Conservation (phyloP, 2,329 filamentous ascomycete genomes). For the Monosporascus sp. region DNA sequence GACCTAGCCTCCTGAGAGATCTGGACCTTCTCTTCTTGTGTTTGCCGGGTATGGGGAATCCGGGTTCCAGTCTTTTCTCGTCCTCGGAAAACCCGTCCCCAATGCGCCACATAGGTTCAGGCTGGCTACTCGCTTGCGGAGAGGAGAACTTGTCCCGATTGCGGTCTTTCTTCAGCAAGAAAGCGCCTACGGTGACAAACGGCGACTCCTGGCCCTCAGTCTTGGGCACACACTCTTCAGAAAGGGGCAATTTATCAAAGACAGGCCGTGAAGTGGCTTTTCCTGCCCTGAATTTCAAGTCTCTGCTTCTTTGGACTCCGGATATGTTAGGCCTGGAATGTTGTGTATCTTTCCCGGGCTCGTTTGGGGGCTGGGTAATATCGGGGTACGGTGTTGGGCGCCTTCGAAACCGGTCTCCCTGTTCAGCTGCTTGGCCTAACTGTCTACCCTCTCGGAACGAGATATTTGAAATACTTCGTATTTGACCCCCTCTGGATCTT, state of each 20-base stretch:
- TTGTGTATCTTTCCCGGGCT: neutral
- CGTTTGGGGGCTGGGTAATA: neutral
- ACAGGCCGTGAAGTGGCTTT: neutral
- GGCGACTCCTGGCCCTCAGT: neutral
- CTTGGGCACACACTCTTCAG: neutral
- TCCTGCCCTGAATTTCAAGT: neutral
- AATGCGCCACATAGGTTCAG: constrained; percentile 15
- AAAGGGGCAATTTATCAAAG: neutral
- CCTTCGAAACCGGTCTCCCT: constrained; percentile 6
- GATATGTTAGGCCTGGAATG: no score
- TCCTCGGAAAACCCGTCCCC: constrained; percentile 27
- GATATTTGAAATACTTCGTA: no score
- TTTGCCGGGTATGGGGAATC: constrained; percentile 14
- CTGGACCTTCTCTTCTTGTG: constrained; percentile 17
- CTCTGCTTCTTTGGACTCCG: neutral
- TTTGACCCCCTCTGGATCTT: no score
- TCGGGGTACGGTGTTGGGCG: constrained; percentile 2
- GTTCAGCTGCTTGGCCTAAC: constrained; percentile 1
- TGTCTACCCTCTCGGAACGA: no score
- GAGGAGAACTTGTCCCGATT: constrained; percentile 14
- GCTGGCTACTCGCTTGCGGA: constrained; percentile 16
- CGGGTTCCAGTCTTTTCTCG: constrained; percentile 18
- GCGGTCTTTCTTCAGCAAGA: constrained; percentile 13
- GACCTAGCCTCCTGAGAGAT: constrained; percentile 15
- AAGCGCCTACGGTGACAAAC: constrained; percentile 24